A percentile compares a stretch with the other conserved stretches of the same genome.
Evolutionary conservation across 2,329 filamentous ascomycete species (phyloP).

Genomic region (Beauveria rudraprayagi): DNA sequence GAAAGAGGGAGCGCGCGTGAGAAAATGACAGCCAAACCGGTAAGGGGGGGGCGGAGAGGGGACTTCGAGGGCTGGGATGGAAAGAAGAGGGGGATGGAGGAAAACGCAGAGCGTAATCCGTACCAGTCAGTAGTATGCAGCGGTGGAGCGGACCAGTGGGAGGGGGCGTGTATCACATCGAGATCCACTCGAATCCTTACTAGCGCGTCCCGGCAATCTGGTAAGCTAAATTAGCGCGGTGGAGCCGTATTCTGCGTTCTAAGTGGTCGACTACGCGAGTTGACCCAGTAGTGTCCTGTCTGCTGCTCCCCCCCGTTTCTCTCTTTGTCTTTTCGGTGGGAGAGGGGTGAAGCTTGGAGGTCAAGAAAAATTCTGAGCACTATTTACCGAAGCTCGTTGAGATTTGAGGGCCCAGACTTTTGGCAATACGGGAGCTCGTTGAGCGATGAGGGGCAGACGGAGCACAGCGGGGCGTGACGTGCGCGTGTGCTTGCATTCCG

Average conservation of each 20-base stretch:
- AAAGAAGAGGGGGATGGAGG: neutral
- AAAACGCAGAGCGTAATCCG: neutral
- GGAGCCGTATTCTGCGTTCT: constrained; percentile 15
- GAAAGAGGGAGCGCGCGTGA: neutral
- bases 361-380: neutral
- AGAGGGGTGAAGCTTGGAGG: neutral
- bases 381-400: too few species aligned
- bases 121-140: neutral
- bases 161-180: constrained; percentile 6
- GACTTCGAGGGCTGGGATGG: neutral
- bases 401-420: neutral
- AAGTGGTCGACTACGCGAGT: constrained; percentile 18
- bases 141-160: neutral
- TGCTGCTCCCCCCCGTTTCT: neutral
- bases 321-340: neutral
- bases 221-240: constrained; percentile 23
- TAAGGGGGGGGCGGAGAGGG: too few species aligned
- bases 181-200: constrained; percentile 10
- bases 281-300: neutral
- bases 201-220: constrained; percentile 31
- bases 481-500: too few species aligned
- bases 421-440: too few species aligned
- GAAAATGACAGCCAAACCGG: too few species aligned
- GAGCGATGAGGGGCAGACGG: too few species aligned
- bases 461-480: too few species aligned